These are phyloP conservation scores for Calycina herbarum DNA, from an alignment of 2,329 filamentous ascomycete species.

Conservation along the genomic window DNA sequence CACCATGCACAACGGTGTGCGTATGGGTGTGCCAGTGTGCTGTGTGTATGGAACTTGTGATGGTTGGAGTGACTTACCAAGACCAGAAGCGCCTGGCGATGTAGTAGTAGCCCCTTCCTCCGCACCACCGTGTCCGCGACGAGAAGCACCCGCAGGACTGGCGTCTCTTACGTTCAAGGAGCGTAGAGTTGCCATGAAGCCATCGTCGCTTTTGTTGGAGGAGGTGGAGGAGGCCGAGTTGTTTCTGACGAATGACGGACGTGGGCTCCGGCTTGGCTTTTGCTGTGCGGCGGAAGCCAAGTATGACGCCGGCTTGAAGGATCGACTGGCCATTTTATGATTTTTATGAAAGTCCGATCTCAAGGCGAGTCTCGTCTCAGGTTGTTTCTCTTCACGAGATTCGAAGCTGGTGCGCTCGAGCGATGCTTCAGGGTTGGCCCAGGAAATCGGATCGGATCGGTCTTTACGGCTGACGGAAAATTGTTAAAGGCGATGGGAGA, in stretches of 20 bases:
- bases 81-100: neutral
- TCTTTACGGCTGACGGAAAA: neutral
- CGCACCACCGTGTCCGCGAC: neutral
- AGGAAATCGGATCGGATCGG: neutral
- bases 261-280: constrained; percentile 42
- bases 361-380: neutral
- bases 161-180: constrained; percentile 11
- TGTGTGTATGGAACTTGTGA: neutral
- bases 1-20: neutral
- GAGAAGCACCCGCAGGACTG: constrained; percentile 10
- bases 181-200: constrained; percentile 21
- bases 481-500: neutral
- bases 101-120: neutral
- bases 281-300: constrained; percentile 33
- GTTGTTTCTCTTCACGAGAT: neutral
- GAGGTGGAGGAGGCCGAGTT: constrained; percentile 42
- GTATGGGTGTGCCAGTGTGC: neutral
- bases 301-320: constrained; percentile 50
- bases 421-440: neutral
- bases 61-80: constrained; percentile 3
- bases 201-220: constrained; percentile 28
- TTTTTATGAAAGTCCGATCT: neutral
- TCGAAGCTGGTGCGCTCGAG: neutral
- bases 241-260: constrained; percentile 46
- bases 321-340: constrained; percentile 49